Evolutionary conservation across 352 stramenopile species (phyloP), one percentile per base, ranked within the genome.

Genomic region (Halophytophthora batemanensis): DNA sequence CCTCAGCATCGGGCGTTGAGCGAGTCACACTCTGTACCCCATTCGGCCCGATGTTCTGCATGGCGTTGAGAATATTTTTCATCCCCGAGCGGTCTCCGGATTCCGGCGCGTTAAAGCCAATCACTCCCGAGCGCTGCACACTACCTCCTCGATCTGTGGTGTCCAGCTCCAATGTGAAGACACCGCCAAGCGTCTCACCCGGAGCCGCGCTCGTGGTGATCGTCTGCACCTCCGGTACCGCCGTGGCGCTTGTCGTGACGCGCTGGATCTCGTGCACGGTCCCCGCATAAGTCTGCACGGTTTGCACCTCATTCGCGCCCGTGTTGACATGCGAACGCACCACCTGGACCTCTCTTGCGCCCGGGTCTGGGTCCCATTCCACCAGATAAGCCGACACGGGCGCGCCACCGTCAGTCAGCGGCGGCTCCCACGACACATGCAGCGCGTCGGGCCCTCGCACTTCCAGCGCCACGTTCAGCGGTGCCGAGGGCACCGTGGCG

Each of bases 221-320:
- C 10, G 87, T 82, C 67, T 96, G 83, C 37, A 92, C 76, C 55
- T 95, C 84, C 1, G 48, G 28, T 0, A 74, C 41, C 15, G 59
- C 22, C 7, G 73, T 83, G 12, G 87, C 87, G 17, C 74, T 85
- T 7, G 86, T 96, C 4, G 61, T 76, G 40, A 98, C 74, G 37
- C 84, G 57, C 64, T 98, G 93, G 22, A 97, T 74, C 54, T 97
- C 93, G 52, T 96, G 77, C 6, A 98, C 74, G 40, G 95, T 74
- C 4, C 48, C 64, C 0, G 78, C 82, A 23, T 77, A 88, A 1
- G 86, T 98, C 51, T 87, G 84, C 60, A 98, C 90, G 7, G 73
- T 93, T 71, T 98, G 93, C 35, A 98, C 78, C 63, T 98, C 93
- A 66, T 98, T 98, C 17, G 93, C 59, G 37, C 88, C 90, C 0